Evolutionary conservation across 2,329 filamentous ascomycete genomes (phyloP), one percentile per base, ranked within the genome.

Genomic region (Curvularia sp.): DNA sequence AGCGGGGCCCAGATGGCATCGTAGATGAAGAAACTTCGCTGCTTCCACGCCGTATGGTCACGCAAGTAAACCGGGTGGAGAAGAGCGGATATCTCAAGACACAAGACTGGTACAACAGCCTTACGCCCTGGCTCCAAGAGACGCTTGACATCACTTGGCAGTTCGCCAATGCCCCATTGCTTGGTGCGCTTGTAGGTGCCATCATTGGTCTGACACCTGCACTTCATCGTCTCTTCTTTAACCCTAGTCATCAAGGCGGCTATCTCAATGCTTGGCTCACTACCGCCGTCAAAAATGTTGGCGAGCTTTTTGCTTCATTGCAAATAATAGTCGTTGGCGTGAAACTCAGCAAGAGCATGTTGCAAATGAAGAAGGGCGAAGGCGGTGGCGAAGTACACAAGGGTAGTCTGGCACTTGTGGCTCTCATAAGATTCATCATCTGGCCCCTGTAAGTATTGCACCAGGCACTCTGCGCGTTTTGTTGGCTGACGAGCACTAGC

Each of bases 201-300:
- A 66, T 87, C 15, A 80, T 90, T 27, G 88, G 88, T 1, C 77
- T 90, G 1, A 80, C 83, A 0, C 87, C 87, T 0, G 67, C 81
- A 0, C 77, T 90, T 0, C 87, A 90, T 64, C 74, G 74, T 3
- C 82, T 84, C 2, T 90, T 91, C 74, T 90, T 90, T 78, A 80
- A 76, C 49, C 74, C 81, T 12, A 81, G 81, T 8, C 72, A 83
- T 7, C 77, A 87, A 5, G 88, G 87, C 5, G 87, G 88, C 1
- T 84, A 87, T 55, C 83, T 90, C 65, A 87, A 84, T 19, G 87
- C 87, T 1, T 90, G 87, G 87, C 76, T 90, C 38, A 89, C 87
- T 0, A 80, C 81, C 0, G 83, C 84, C 0, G 74, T 90, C 19
- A 81, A 85, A 63, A 89, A 87, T 54, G 80, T 89, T 21, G 87